Conservation (phyloP, 2,329 filamentous ascomycete species). For the Cercospora sp. region DNA sequence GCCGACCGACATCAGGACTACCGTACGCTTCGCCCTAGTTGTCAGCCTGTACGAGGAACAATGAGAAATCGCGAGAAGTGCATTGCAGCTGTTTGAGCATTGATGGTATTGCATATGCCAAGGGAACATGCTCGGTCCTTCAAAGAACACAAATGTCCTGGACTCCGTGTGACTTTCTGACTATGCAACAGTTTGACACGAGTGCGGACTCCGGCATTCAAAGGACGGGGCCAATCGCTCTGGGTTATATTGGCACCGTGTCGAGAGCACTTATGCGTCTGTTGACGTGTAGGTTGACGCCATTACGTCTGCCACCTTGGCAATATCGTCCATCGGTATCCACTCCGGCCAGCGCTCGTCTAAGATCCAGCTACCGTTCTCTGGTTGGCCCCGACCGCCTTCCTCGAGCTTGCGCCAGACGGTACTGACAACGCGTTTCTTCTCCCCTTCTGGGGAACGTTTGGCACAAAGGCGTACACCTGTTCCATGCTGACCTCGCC, state of each 20-base stretch:
- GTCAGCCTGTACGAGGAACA: background rate
- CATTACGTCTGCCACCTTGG: background rate
- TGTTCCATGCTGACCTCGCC: conserved; percentile 37
- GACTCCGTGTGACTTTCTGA: background rate
- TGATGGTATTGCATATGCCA: background rate
- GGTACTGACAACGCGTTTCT: conserved; percentile 32
- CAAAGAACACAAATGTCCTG: background rate
- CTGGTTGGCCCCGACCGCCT: conserved; percentile 29
- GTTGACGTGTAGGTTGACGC: background rate
- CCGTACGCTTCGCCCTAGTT: background rate
- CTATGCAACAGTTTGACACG: background rate
- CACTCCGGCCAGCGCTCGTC: conserved; percentile 37
- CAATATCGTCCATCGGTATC: conserved; percentile 19
- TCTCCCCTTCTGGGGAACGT: conserved; percentile 11
- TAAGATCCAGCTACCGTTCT: conserved; percentile 35
- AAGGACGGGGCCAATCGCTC: background rate
- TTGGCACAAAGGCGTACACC: conserved; percentile 35
- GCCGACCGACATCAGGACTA: background rate
- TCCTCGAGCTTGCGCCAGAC: conserved; percentile 38
- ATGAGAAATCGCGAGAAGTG: background rate
- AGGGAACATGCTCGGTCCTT: background rate
- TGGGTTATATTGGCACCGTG: background rate
- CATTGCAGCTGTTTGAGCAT: background rate
- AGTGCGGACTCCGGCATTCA: background rate
- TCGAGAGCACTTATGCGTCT: background rate